Evolutionary conservation across 1,284 basidiomycete genomes (phyloP).

Genomic region (Cryptococcus amylolentus): DNA sequence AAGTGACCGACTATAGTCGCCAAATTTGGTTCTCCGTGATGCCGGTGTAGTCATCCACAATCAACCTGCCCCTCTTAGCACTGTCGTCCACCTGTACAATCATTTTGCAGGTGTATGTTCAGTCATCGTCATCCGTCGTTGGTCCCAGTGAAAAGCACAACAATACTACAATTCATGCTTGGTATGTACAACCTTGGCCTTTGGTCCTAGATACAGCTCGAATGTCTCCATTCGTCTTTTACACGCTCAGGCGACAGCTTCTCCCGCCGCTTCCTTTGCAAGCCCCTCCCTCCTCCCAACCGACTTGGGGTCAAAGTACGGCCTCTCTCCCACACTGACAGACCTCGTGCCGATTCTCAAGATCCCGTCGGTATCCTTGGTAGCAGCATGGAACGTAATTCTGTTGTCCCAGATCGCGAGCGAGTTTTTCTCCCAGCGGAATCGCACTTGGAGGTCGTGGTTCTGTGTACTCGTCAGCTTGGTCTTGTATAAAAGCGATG

Average conservation of each 20-base stretch:
- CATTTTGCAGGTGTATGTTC: no score
- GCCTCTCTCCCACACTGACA: slow-evolving; percentile 62
- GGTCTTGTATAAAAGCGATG: neutral
- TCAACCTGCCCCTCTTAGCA: no score
- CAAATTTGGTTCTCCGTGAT: no score
- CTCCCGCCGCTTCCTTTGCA: slow-evolving; percentile 1
- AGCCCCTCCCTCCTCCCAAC: slow-evolving; percentile 5
- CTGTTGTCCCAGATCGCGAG: slow-evolving; percentile 50
- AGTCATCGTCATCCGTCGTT: no score
- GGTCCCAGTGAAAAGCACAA: no score
- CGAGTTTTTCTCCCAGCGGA: slow-evolving; percentile 50
- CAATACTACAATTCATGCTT: no score
- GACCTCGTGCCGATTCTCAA: slow-evolving; percentile 59
- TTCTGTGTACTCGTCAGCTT: slow-evolving; percentile 41
- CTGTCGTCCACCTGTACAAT: no score
- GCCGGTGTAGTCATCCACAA: no score
- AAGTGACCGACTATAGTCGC: no score
- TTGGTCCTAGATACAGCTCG: neutral
- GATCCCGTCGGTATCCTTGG: slow-evolving; percentile 53
- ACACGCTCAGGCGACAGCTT: neutral
- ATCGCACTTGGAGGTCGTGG: slow-evolving; percentile 62
- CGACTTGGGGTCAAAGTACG: slow-evolving; percentile 53
- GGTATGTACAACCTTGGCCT: no score
- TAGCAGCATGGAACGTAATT: slow-evolving; percentile 48
- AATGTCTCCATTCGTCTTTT: neutral